Evolutionary conservation across 129 eudicot genomes (phyloP).

Genomic region (Scalesia atractyloides): DNA sequence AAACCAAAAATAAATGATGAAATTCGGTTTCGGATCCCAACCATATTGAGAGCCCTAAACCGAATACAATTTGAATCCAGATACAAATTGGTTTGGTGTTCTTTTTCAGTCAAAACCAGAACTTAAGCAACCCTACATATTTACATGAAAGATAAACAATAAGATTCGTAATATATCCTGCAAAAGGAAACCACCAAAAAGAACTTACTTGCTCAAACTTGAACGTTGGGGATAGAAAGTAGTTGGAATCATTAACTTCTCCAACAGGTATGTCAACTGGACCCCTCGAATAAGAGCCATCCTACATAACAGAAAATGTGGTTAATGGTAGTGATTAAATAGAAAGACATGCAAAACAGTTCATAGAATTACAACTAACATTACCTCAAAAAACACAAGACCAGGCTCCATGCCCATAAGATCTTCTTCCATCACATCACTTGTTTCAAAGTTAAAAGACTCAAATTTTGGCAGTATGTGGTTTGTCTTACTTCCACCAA

Average conservation of each 20-base stretch:
- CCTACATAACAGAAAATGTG: slow-evolving; percentile 48
- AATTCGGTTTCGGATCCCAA: background rate
- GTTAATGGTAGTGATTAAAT: slow-evolving; percentile 13
- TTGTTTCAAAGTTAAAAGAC: slow-evolving; percentile 70
- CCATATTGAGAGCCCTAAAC: background rate
- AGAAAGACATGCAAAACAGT: slow-evolving; percentile 15
- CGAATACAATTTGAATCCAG: background rate
- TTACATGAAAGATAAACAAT: background rate
- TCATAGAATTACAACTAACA: slow-evolving; percentile 8
- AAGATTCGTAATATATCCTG: slow-evolving; percentile 4
- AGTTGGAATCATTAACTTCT: slow-evolving; percentile 61
- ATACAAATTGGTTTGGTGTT: background rate
- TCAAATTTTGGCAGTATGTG: slow-evolving; percentile 65
- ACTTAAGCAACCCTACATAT: slow-evolving; percentile 6
- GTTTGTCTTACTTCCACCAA: slow-evolving; percentile 37
- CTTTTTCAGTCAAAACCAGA: background rate
- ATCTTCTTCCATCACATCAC: slow-evolving; percentile 98
- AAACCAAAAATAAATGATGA: background rate
- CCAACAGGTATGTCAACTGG: slow-evolving; percentile 92
- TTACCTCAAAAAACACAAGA: slow-evolving; percentile 96
- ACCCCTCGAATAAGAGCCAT: slow-evolving; percentile 98
- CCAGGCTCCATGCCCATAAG: slow-evolving; percentile 94
- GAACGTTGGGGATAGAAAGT: slow-evolving; percentile 76
- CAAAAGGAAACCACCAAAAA: slow-evolving; percentile 1
- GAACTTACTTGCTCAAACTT: slow-evolving; percentile 94